A percentile compares a stretch with the other conserved stretches of the same genome.
These are phyloP conservation scores for Colletotrichum musicola DNA, from an alignment of 2,329 filamentous ascomycete species.

Conservation along the genomic window DNA sequence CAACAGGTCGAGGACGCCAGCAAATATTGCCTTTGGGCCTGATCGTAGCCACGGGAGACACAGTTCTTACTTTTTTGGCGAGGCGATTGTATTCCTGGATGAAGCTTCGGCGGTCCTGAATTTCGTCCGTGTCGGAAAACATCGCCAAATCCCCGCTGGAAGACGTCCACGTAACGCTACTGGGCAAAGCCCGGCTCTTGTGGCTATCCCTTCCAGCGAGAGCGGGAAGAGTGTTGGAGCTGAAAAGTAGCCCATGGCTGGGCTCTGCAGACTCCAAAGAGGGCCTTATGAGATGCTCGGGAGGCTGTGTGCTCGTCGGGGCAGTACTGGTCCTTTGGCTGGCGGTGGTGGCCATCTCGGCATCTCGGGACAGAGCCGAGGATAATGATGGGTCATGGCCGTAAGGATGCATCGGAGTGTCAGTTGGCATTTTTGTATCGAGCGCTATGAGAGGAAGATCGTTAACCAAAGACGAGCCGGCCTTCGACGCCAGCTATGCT, in stretches of 20 bases:
- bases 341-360: constrained; percentile 25
- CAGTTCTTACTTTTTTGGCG: constrained; percentile 64
- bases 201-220: constrained; percentile 35
- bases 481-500: constrained; percentile 1
- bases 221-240: constrained; percentile 40
- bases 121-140: constrained; percentile 62
- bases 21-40: neutral
- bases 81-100: constrained; percentile 71
- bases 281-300: constrained; percentile 6
- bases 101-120: constrained; percentile 62
- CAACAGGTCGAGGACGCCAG: neutral
- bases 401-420: constrained; percentile 48
- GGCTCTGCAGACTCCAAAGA: constrained; percentile 1
- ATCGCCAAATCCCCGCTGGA: constrained; percentile 64
- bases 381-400: constrained; percentile 42
- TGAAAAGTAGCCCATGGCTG: neutral
- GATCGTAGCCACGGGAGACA: neutral
- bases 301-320: constrained; percentile 32
- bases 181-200: constrained; percentile 46
- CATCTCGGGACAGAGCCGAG: constrained; percentile 43
- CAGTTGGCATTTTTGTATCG: constrained; percentile 7
- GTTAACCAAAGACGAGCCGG: neutral
- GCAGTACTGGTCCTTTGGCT: constrained; percentile 33
- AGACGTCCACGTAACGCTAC: constrained; percentile 70
- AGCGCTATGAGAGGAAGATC: no score